Percentiles rank a stretch among this genome's conserved stretches.
Conservation (phyloP, 108 stramenopile genomes). For the Skeletonema menzelii region DNA sequence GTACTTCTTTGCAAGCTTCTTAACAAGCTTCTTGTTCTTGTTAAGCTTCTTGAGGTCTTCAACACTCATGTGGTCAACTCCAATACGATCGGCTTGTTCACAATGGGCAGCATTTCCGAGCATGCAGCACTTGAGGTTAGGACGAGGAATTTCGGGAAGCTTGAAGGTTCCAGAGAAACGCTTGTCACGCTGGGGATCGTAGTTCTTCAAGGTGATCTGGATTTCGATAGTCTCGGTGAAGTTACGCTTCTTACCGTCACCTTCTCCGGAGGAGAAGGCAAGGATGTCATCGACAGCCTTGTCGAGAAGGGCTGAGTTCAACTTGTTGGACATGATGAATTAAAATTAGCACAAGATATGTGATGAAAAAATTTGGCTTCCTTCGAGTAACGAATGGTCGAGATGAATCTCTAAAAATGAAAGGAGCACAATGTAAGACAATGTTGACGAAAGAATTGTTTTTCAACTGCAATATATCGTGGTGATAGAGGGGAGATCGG, state of each 20-base stretch:
- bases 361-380: constrained; percentile 21
- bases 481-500: no score
- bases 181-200: constrained; percentile 99
- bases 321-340: constrained; percentile 80
- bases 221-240: constrained; percentile 98
- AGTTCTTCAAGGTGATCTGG: constrained; percentile 99
- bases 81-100: constrained; percentile 98
- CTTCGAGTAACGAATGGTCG: constrained; percentile 74
- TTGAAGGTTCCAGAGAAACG: constrained; percentile 99
- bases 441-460: not conserved
- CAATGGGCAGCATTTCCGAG: constrained; percentile 99
- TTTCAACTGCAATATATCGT: not conserved
- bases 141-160: constrained; percentile 93
- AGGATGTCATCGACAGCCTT: constrained; percentile 57
- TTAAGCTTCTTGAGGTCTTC: constrained; percentile 99
- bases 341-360: constrained; percentile 1
- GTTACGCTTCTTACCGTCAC: constrained; percentile 99
- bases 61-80: constrained; percentile 96
- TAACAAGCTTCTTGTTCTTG: constrained; percentile 99
- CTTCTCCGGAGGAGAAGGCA: constrained; percentile 55
- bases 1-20: constrained; percentile 99
- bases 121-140: constrained; percentile 97
- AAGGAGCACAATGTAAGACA: not conserved
- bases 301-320: constrained; percentile 85
- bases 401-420: constrained; percentile 37